phyloP scores from a whole-genome alignment of 768 basidiomycete species.

The Pisolithus albus region DNA sequence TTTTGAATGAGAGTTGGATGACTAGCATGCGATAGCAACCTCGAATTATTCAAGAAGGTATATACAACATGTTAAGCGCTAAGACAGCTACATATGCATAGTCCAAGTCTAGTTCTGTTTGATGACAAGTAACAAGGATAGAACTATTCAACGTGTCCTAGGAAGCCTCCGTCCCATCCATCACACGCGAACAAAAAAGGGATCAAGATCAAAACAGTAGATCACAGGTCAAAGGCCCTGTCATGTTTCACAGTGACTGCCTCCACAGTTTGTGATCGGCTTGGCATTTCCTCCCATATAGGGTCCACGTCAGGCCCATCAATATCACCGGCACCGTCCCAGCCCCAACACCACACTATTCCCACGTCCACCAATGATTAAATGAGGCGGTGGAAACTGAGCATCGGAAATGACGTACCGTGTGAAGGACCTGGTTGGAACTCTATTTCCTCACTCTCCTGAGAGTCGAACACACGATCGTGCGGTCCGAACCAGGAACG shows the following conservation, averaged over 20 bases:
- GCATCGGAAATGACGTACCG: conserved; percentile 47
- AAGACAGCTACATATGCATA: neutral
- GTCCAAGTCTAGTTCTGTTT: neutral
- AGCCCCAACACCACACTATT: conserved; percentile 99
- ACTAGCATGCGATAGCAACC: too few relatives aligned
- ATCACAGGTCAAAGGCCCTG: conserved; percentile 31
- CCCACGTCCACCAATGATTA: neutral
- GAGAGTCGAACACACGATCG: conserved; percentile 85
- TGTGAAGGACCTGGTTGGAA: conserved; percentile 80
- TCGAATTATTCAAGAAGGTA: too few relatives aligned
- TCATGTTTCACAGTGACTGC: conserved; percentile 70
- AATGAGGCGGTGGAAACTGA: neutral
- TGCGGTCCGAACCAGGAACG: conserved; percentile 98
- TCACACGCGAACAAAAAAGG: neutral
- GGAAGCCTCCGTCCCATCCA: neutral
- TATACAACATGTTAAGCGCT: too few relatives aligned
- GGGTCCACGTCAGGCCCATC: conserved; percentile 98
- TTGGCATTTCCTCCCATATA: conserved; percentile 85
- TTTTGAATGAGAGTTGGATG: too few relatives aligned
- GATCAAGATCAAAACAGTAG: neutral
- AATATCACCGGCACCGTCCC: conserved; percentile 97
- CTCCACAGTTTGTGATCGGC: conserved; percentile 49
- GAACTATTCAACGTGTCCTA: neutral
- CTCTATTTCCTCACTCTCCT: conserved; percentile 71
- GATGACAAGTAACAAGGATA: neutral